Base-by-base conservation (phyloP, 1,284 basidiomycete genomes). In the Apiotrichum laibachii region DNA sequence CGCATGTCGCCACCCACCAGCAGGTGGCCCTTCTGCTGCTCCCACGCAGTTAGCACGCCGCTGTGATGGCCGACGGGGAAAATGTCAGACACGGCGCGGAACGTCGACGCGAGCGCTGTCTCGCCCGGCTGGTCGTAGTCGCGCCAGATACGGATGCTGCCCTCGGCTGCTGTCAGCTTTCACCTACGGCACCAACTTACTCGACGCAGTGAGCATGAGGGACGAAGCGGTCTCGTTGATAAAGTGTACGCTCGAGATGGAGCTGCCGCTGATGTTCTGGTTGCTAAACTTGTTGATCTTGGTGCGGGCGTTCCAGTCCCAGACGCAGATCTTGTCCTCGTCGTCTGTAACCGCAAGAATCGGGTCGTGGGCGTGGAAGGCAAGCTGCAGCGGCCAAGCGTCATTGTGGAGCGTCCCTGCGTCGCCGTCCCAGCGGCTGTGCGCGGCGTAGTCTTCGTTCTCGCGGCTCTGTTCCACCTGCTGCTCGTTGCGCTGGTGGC, bases 171-270 rank as follows among this genome's bases (percentile, higher is more conserved):
- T 26, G 50, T 50, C 22, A 50, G 50, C 37, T 16, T 4, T 6
- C 4, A 4, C 9, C 21, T 37, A 12, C 34, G 15, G 9, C 21
- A 13, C 1, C 8, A 19, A 49, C 48, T 37, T 21, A 50, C 50
- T 86, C 55, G 93, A 88, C 10, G 87, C 92, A 44, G 90, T 88
- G 56, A 99, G 80, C 61, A 99, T 86, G 60, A 98, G 85, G 1
- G 92, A 92, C 21, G 92, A 89, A 13, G 92, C 89, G 61, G 96
- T 93, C 77, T 99, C 92, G 74, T 99, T 98, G 77, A 99, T 91
- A 72, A 98, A 88, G 56, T 91, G 84, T n/a, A 97, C 79, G 2
- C 89, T 87, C 0, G 95, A 96, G 63, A 98, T 91, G 60, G 85
- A 87, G 11, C 88, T 90, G 43, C 88, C 88, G 55, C 80, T 81